A percentile compares a stretch with the other conserved stretches of the same genome.
phyloP scores from a whole-genome alignment of 768 basidiomycete species.

The Lepiota venenata region DNA sequence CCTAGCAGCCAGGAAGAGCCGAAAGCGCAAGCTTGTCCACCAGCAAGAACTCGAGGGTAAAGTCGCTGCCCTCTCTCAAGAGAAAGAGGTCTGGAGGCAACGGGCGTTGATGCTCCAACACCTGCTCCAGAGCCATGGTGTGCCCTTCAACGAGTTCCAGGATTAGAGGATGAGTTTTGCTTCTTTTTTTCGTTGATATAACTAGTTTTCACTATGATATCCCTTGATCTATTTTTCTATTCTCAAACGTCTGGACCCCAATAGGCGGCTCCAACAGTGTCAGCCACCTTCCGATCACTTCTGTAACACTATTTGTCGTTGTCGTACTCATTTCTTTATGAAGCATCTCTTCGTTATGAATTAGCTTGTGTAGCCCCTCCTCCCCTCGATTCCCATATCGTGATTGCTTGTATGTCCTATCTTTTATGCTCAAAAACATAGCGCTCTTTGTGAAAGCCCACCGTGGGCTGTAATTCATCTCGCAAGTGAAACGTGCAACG shows the following conservation, averaged over 20 bases:
- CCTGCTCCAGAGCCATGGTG: conserved; percentile 30
- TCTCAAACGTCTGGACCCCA: conserved; percentile 2
- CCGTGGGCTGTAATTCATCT: too few relatives aligned
- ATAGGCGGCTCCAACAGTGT: background rate
- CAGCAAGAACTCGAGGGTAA: conserved; percentile 56
- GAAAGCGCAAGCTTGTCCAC: conserved; percentile 72
- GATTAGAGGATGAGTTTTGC: conserved; percentile 10
- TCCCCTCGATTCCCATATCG: too few relatives aligned
- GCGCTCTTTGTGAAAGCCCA: too few relatives aligned
- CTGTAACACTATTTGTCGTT: background rate
- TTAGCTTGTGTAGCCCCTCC: too few relatives aligned
- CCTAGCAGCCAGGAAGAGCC: conserved; percentile 70
- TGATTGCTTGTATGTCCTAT: too few relatives aligned
- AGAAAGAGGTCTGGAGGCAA: conserved; percentile 55
- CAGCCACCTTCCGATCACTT: background rate
- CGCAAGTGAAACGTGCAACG: too few relatives aligned
- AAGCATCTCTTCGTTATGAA: too few relatives aligned
- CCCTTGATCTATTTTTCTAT: conserved; percentile 6
- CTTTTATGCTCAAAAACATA: too few relatives aligned
- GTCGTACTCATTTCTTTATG: background rate
- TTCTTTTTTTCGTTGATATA: background rate
- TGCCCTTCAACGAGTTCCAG: conserved; percentile 15
- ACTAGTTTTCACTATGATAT: background rate
- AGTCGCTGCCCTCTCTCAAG: conserved; percentile 40
- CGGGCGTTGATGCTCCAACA: conserved; percentile 39